Base-by-base conservation (phyloP, 2,329 filamentous ascomycete genomes). In the Diaporthe batatas region DNA sequence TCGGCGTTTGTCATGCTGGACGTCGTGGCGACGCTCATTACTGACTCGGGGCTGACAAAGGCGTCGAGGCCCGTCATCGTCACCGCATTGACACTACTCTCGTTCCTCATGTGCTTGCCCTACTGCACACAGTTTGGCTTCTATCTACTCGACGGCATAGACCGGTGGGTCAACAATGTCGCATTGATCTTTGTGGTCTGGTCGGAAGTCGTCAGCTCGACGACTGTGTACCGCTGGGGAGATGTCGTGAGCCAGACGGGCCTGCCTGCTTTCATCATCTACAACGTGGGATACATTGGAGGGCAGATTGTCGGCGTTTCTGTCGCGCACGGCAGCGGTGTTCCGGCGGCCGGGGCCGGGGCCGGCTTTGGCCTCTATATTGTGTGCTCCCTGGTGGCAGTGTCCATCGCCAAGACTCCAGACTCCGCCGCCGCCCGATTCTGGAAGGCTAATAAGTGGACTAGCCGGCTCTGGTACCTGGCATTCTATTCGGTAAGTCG, bases 1-100 rank as follows among this genome's bases (percentile, higher is more conserved):
- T 90, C 88, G 0, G 87, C 88, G 0, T 90, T 90, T 73, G 88
- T 87, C 62, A 89, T 90, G 87, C 79, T 90, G 7, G 89, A 90
- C 75, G 88, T 86, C 6, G 82, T 87, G 6, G 86, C 87, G 10
- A 90, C 88, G 0, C 77, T 90, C 55, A 80, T 87, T 49, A 85
- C 88, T 79, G 88, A 90, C 73, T 83, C 85, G 0, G 86, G 87
- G n/a, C 74, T 85, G 58, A 42, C 42, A 59, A 84, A 85, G 75
- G 77, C 80, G 18, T 86, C 84, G 2, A 82, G 86, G 23, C 84
- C 83, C 1, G 76, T 82, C 47, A 84, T 90, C 11, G 88, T 89
- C 49, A 89, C 87, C 0, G 77, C 72, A 0, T 78, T 89, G 18
- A 86, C 85, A 25, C 58, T 88, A 0, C 21, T 86, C 18, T 89